Conservation (phyloP, 2,329 filamentous ascomycete genomes). For the Aspergillus hiratsukae region DNA sequence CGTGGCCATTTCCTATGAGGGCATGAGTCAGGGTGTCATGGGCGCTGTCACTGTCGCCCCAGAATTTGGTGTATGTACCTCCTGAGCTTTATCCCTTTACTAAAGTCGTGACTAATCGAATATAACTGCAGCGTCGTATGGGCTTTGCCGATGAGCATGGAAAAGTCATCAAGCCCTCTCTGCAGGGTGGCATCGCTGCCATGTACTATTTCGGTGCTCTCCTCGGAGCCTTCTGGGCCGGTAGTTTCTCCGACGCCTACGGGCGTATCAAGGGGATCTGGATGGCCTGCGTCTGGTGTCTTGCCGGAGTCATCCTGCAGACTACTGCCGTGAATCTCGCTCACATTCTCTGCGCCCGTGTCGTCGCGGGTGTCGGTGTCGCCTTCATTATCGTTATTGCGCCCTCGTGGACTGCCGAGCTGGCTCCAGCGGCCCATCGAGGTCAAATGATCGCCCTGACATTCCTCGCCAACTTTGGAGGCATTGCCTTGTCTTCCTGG, state of each 20-base stretch:
- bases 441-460: slow-evolving; percentile 64
- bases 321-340: slow-evolving; percentile 56
- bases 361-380: slow-evolving; percentile 59
- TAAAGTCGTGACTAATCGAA: slow-evolving; percentile 22
- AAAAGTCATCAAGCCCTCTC: slow-evolving; percentile 46
- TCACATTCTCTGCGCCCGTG: slow-evolving; percentile 61
- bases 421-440: slow-evolving; percentile 58
- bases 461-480: slow-evolving; percentile 66
- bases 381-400: slow-evolving; percentile 64
- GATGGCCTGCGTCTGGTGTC: slow-evolving; percentile 51
- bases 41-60: slow-evolving; percentile 60
- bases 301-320: slow-evolving; percentile 58
- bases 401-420: slow-evolving; percentile 65
- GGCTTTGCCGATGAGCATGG: not conserved
- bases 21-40: slow-evolving; percentile 48
- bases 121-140: slow-evolving; percentile 53
- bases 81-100: too few species aligned
- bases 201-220: slow-evolving; percentile 56
- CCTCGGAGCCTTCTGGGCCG: slow-evolving; percentile 55
- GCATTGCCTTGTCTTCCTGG: slow-evolving; percentile 60
- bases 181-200: slow-evolving; percentile 57
- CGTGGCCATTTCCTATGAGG: slow-evolving; percentile 62
- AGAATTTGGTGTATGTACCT: slow-evolving; percentile 33
- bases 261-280: slow-evolving; percentile 60
- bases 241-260: slow-evolving; percentile 55